A percentile compares a stretch with the other conserved stretches of the same genome.
Evolutionary conservation across 139 green algal genomes (phyloP).

Genomic region (Medakamo hakoo): DNA sequence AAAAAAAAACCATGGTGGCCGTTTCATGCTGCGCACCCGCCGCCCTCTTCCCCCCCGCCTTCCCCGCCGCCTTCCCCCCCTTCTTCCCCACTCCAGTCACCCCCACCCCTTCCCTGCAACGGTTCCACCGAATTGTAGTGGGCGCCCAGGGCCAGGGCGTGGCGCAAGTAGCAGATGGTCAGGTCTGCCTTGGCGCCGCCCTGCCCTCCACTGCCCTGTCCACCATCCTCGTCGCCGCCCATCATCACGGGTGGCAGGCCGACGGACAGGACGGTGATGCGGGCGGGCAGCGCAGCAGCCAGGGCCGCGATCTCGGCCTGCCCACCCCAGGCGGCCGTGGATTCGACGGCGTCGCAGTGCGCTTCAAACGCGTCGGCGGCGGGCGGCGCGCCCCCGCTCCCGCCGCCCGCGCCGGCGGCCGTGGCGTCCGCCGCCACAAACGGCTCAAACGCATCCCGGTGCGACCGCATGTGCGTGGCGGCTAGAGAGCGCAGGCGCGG

Average conservation of each 20-base stretch:
- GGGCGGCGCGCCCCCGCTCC: slow-evolving; percentile 1
- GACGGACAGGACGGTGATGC: background rate
- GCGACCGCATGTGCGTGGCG: background rate
- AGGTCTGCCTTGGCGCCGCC: slow-evolving; percentile 19
- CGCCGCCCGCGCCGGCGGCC: background rate
- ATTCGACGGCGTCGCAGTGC: slow-evolving; percentile 58
- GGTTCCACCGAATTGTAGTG: slow-evolving; percentile 65
- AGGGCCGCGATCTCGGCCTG: slow-evolving; percentile 79
- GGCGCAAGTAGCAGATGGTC: slow-evolving; percentile 67
- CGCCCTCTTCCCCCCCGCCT: background rate
- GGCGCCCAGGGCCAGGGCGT: slow-evolving; percentile 83
- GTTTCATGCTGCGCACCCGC: background rate
- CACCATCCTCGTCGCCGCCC: slow-evolving; percentile 46
- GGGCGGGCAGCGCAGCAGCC: slow-evolving; percentile 6
- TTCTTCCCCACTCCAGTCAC: background rate
- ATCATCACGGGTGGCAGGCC: slow-evolving; percentile 46
- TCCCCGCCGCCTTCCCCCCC: background rate
- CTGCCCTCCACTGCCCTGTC: slow-evolving; percentile 50
- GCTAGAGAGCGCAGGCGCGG: background rate
- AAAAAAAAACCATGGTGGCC: background rate
- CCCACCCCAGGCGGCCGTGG: slow-evolving; percentile 74
- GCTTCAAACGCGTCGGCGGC: slow-evolving; percentile 25
- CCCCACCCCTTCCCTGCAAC: background rate
- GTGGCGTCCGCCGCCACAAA: slow-evolving; percentile 17
- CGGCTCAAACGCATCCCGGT: slow-evolving; percentile 10